Evolutionary conservation across 2,329 filamentous ascomycete species (phyloP), one percentile per base, ranked within the genome.

Genomic region (Nigrograna mackinnonii): DNA sequence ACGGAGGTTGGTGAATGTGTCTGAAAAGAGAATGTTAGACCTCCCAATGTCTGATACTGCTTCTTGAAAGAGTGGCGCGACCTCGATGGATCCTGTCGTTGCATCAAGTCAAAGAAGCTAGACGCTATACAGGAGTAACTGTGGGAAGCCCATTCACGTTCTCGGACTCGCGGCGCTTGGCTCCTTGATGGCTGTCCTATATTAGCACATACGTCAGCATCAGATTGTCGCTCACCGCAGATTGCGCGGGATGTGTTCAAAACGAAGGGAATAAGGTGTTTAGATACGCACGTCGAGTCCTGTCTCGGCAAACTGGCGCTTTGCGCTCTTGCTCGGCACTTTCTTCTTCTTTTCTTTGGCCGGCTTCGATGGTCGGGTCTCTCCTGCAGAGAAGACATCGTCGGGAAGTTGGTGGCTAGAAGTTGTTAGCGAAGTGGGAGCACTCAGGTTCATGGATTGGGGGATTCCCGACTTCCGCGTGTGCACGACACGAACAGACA

Each of bases 361-460:
- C 22, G 66, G 58, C 49, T 71, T 72, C 13, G 58, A 60, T 4
- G 76, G 75, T 38, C 68, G 64, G 4, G 57, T 66, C 69, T 99
- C 94, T 58, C 89, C 89, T 18, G 84, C 74, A 35, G 85, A 79
- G 64, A 99, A 99, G 2, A 97, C 84, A 67, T 99, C 92, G 46
- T 89, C 85, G 20, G 94, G 94, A 19, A 99, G 79, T 62, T 91
- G 85, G 65, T 89, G 88, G 70, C 91, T 96, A 20, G 40, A 62
- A n/a, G n/a, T 35, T 57, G 56, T 62, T 38, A 61, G 57, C 39
- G 12, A 21, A 35, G 20, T 34, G 14, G 38, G 31, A n/a, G 21
- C 19, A 39, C 20, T 22, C 6, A 6, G 11, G 6, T 22, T 12
- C 11, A 22, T n/a, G n/a, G n/a, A 6, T n/a, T 14, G 5, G 16